phyloP scores from a whole-genome alignment of 441 rosid species.

The Biscutella laevigata region DNA sequence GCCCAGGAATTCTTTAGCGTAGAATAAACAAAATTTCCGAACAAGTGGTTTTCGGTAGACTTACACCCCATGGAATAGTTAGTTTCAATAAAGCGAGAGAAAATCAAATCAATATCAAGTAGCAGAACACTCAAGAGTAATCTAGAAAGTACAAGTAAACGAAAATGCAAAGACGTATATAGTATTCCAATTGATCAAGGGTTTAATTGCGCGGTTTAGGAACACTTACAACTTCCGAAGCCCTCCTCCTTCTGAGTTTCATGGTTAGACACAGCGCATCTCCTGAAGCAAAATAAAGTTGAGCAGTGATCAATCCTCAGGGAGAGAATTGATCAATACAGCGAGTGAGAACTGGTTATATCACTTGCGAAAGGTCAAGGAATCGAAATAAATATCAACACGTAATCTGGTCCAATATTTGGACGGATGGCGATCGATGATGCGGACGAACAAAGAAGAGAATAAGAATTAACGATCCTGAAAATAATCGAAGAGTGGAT shows the following conservation, averaged over 20 bases:
- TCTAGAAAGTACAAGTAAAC: not conserved
- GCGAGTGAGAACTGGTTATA: not conserved
- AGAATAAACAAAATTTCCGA: not conserved
- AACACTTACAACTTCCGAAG: conserved; percentile 70
- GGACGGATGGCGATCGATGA: conserved; percentile 25
- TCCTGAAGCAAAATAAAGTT: conserved; percentile 27
- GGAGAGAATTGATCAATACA: conserved; percentile 41
- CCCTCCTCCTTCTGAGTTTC: conserved; percentile 79
- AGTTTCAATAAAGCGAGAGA: not conserved
- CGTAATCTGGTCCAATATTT: conserved; percentile 8
- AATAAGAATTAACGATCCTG: not conserved
- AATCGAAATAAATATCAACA: conserved; percentile 13
- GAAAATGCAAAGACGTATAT: conserved; percentile 1
- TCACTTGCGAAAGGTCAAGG: conserved; percentile 6
- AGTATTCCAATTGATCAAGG: not conserved
- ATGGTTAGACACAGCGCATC: conserved; percentile 50
- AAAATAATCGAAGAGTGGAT: conserved; percentile 6
- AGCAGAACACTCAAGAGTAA: not conserved
- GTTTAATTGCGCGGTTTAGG: conserved; percentile 2
- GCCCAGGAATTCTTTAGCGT: not conserved
- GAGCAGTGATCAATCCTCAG: conserved; percentile 42
- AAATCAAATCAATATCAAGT: not conserved
- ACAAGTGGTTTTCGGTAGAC: not conserved
- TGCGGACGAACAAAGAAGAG: not conserved
- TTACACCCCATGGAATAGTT: not conserved